phyloP scores from a whole-genome alignment of 2,329 filamentous ascomycete species.

The Aspergillus glaucus region DNA sequence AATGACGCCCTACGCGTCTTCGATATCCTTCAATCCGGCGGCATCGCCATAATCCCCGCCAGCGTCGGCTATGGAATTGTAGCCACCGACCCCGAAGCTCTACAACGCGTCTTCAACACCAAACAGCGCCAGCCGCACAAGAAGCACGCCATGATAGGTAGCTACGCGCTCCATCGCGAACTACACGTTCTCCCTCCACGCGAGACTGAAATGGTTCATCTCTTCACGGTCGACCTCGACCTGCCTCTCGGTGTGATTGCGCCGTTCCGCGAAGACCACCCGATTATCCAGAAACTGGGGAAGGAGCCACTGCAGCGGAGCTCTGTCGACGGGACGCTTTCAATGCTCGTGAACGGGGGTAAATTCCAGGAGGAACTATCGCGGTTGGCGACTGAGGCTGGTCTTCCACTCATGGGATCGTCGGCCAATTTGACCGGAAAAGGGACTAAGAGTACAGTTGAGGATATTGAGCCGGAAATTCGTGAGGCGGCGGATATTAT shows the following conservation, averaged over 20 bases:
- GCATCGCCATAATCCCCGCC: slow-evolving; percentile 22
- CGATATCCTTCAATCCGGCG: slow-evolving; percentile 14
- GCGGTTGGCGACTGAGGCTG: slow-evolving; percentile 13
- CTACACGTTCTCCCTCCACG: slow-evolving; percentile 14
- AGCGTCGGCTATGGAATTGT: slow-evolving; percentile 22
- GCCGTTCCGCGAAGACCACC: slow-evolving; percentile 16
- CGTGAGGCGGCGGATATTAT: slow-evolving; percentile 22
- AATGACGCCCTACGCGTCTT: slow-evolving; percentile 17
- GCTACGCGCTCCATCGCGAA: slow-evolving; percentile 16
- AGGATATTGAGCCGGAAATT: slow-evolving; percentile 27
- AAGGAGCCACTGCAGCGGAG: slow-evolving; percentile 8
- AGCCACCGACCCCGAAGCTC: slow-evolving; percentile 12
- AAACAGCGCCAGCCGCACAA: slow-evolving; percentile 21
- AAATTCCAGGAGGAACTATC: slow-evolving; percentile 21
- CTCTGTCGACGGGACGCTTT: slow-evolving; percentile 17
- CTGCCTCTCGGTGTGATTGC: slow-evolving; percentile 22
- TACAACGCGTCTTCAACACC: slow-evolving; percentile 13
- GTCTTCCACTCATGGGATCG: slow-evolving; percentile 20
- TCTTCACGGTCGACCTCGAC: slow-evolving; percentile 19
- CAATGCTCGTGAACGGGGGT: slow-evolving; percentile 23
- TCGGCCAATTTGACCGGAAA: slow-evolving; percentile 26
- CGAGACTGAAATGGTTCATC: slow-evolving; percentile 13
- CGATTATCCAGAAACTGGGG: slow-evolving; percentile 15
- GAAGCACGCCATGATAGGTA: slow-evolving; percentile 23
- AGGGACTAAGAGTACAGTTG: slow-evolving; percentile 21